Conservation (phyloP, 768 basidiomycete species). For the Tylopilus intermedius region DNA sequence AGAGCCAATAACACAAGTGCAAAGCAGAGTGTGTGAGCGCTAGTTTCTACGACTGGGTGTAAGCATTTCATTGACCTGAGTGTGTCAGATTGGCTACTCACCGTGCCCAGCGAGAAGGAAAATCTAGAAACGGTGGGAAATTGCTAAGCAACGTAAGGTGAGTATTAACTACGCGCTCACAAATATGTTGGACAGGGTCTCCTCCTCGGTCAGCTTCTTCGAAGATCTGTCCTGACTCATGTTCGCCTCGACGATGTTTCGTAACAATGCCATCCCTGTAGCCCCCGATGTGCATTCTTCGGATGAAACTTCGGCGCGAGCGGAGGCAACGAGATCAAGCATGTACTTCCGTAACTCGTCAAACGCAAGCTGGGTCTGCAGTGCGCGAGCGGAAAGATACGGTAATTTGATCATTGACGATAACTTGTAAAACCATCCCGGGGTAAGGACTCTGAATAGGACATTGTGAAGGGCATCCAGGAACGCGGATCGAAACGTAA, state of each 20-base stretch:
- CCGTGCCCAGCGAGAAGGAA: conserved; percentile 49
- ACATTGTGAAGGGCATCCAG: conserved; percentile 19
- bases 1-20: conserved; percentile 43
- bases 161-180: conserved; percentile 26
- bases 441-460: conserved; percentile 28
- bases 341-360: conserved; percentile 38
- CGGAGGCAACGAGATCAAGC: conserved; percentile 36
- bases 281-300: conserved; percentile 18
- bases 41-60: conserved; percentile 35
- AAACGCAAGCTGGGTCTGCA: conserved; percentile 29
- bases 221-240: conserved; percentile 32
- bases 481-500: conserved; percentile 37
- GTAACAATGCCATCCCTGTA: conserved; percentile 31
- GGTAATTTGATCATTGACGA: conserved; percentile 30
- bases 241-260: conserved; percentile 45
- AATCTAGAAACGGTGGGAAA: conserved; percentile 22
- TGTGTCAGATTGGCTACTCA: conserved; percentile 11
- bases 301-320: conserved; percentile 33
- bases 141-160: background rate
- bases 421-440: conserved; percentile 31
- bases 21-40: conserved; percentile 42
- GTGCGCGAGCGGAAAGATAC: conserved; percentile 30
- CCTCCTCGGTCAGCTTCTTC: conserved; percentile 38
- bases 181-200: conserved; percentile 46
- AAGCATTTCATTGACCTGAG: background rate